Evolutionary conservation across 1,139 yeast genomes (phyloP), one percentile per base, ranked within the genome.

Genomic region (Candida tropicalis): DNA sequence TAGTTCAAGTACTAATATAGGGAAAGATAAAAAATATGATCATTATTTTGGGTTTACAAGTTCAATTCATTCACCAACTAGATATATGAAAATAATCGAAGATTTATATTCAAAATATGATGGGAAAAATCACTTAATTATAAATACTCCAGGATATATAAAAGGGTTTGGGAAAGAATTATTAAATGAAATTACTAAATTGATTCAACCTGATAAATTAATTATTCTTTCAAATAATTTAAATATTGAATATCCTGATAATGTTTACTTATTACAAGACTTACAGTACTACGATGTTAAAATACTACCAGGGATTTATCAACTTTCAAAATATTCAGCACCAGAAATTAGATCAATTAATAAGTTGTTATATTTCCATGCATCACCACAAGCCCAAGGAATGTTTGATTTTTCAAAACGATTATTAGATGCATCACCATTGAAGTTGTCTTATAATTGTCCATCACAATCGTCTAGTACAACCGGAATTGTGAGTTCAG

Each of bases 101-200:
- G 63, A 70, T 8, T 60, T 91, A 16, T 62, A 42, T 16, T 49
- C 52, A 34, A 35, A 35, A 12, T 25, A 25, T 26, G 24, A 26
- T 18, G 45, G 53, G 9, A 57, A 65, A 35, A 58, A 65, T 36
- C 52, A 57, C 1, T 64, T 90, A 10, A 62, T 93, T 1, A 73
- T 91, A 3, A 91, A 91, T 54, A 81, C 95, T 0, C 95, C 97
- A 0, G 97, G 98, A 0, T 91, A 97, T 97, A 78, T 90, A 20
- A 87, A 87, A 62, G 98, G 98, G 0, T 82, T 81, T 47, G 99
- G 98, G 0, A 72, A 84, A 28, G 84, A 83, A 43, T 63, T 91
- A 8, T 67, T 88, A 16, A 66, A 65, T 12, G 67, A 74, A 12
- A 65, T 89, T 1, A 67, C 84, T 2, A 50, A 57, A 1, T 50